phyloP scores from a whole-genome alignment of 352 stramenopile species.

The Globisporangium recalcitrans region DNA sequence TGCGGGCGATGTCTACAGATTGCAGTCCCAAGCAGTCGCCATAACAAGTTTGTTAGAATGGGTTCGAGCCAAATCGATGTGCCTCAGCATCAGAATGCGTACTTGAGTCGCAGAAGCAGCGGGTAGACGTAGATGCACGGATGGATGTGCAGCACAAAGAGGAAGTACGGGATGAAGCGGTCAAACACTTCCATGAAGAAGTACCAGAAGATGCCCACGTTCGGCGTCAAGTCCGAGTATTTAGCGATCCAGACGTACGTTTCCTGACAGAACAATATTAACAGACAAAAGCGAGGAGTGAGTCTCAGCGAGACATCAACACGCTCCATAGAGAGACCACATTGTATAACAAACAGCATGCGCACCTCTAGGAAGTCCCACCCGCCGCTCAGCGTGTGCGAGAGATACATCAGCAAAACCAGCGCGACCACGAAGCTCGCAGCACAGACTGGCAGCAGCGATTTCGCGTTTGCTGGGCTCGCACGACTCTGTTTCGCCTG shows the following conservation, averaged over 20 bases:
- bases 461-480: neutral
- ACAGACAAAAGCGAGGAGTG: neutral
- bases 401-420: slow-evolving; percentile 45
- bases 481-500: slow-evolving; percentile 2
- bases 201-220: slow-evolving; percentile 87
- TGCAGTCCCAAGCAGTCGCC: neutral
- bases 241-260: slow-evolving; percentile 78
- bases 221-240: slow-evolving; percentile 80
- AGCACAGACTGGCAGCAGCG: slow-evolving; percentile 7
- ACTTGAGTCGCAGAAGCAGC: slow-evolving; percentile 75
- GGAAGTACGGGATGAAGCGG: slow-evolving; percentile 81
- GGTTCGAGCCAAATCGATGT: neutral
- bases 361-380: slow-evolving; percentile 64
- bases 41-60: neutral
- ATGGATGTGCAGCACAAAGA: slow-evolving; percentile 76
- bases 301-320: neutral
- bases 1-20: slow-evolving; percentile 54
- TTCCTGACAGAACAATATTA: slow-evolving; percentile 36
- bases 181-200: slow-evolving; percentile 89
- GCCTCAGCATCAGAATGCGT: slow-evolving; percentile 7
- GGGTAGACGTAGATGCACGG: slow-evolving; percentile 77
- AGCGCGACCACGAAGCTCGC: slow-evolving; percentile 26
- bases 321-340: neutral
- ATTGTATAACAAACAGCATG: neutral
- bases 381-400: slow-evolving; percentile 38